These are phyloP conservation scores for Grosmannia clavigera DNA, from an alignment of 2,329 filamentous ascomycete genomes.

Conservation along the genomic window DNA sequence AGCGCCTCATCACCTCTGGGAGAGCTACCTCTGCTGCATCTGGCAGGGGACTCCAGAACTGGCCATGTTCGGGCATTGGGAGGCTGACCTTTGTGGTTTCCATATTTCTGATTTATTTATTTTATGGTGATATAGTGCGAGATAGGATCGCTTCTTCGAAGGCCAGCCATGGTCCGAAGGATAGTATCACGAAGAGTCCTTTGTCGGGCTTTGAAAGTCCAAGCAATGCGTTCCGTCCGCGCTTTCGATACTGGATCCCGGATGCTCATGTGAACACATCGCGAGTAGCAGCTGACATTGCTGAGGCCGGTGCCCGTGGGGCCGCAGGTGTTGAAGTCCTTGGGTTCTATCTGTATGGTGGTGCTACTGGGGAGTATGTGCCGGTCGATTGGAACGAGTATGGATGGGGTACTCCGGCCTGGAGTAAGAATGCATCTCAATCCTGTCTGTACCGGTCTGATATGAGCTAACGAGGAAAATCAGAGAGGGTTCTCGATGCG, in stretches of 20 bases:
- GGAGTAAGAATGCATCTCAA: slow-evolving; percentile 1
- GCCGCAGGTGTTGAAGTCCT: slow-evolving; percentile 26
- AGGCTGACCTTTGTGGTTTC: neutral
- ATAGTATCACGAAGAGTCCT: neutral
- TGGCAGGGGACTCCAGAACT: too few species aligned
- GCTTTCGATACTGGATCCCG: slow-evolving; percentile 8
- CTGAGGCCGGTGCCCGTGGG: slow-evolving; percentile 18
- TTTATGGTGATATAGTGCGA: neutral
- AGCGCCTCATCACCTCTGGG: too few species aligned
- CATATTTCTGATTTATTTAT: neutral
- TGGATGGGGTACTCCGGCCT: slow-evolving; percentile 11
- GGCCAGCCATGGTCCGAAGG: neutral
- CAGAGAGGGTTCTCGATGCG: slow-evolving; percentile 9
- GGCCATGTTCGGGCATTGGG: neutral
- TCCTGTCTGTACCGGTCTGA: neutral
- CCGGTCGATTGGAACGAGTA: slow-evolving; percentile 20
- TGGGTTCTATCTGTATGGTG: slow-evolving; percentile 25
- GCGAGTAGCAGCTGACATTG: slow-evolving; percentile 20
- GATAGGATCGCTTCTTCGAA: neutral
- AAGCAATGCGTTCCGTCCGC: neutral
- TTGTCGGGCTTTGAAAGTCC: neutral
- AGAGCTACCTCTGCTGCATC: too few species aligned
- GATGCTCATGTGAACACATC: slow-evolving; percentile 3
- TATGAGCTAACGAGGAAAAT: neutral
- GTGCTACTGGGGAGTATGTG: slow-evolving; percentile 9